These are phyloP conservation scores for Pythium scleroteichum DNA, from an alignment of 352 stramenopile genomes.

Conservation along the genomic window DNA sequence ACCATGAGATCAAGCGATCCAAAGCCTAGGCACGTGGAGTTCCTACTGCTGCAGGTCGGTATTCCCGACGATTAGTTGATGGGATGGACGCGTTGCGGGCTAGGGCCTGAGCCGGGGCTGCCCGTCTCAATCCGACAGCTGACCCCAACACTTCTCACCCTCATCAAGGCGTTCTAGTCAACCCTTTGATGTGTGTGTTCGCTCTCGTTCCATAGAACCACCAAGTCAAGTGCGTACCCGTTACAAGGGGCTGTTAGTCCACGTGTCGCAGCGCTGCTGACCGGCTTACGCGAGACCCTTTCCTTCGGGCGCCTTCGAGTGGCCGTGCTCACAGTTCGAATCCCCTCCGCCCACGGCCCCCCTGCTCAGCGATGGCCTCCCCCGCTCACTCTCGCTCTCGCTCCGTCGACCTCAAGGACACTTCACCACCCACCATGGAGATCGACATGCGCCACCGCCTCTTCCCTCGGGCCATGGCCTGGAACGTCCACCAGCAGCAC, in stretches of 20 bases:
- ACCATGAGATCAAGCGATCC: too few species aligned
- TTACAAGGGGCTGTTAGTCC: not conserved
- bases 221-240: not conserved
- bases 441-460: constrained; percentile 50
- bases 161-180: not conserved
- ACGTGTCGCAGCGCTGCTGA: constrained; percentile 18
- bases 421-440: constrained; percentile 15
- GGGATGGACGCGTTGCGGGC: constrained; percentile 13
- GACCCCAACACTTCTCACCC: not conserved
- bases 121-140: constrained; percentile 18
- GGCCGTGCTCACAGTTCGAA: constrained; percentile 18
- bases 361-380: not conserved
- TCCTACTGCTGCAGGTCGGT: not conserved
- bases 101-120: constrained; percentile 21
- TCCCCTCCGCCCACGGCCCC: not conserved
- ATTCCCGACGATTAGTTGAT: constrained; percentile 25
- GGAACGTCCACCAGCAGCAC: constrained; percentile 39
- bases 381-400: constrained; percentile 1
- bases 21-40: not conserved
- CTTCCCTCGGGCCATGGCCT: constrained; percentile 67
- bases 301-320: not conserved
- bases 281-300: constrained; percentile 15
- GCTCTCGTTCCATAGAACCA: constrained; percentile 2
- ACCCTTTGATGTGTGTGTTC: not conserved
- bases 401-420: not conserved